Evolutionary conservation across 2,329 filamentous ascomycete genomes (phyloP), one percentile per base, ranked within the genome.

Genomic region (Ceratocystis harringtonii): DNA sequence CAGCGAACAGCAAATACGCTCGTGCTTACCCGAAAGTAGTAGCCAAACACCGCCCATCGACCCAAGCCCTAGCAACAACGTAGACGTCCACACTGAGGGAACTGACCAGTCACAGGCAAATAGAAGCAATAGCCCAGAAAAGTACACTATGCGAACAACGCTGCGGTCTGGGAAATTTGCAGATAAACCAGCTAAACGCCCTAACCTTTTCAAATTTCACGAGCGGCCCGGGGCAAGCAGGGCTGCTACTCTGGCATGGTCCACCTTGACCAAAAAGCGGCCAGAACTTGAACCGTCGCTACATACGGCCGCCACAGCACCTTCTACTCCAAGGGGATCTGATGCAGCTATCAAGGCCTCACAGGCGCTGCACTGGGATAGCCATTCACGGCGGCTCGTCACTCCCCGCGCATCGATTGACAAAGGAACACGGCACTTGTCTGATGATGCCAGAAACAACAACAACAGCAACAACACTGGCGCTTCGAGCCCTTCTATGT

Each of bases 221-320:
- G 65, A 68, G 8, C 48, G 60, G 4, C 67, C 68, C 5, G 80
- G 83, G 0, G 80, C 84, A 12, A 86, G 79, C 72, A 85, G 84
- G 71, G 85, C 85, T 50, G 85, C 85, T 30, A 83, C 81, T 2
- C 71, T 87, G 63, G 85, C 85, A 41, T 88, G 85, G 84, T 45
- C 67, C 1, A 36, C 58, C n/a, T 28, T 68, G 15, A 75, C 75
- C 12, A 73, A 76, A 3, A 74, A 68, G 77, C 79, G 44, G 30
- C 28, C 32, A 43, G 41, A 45, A 25, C 52, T 61, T 22, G 72
- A 15, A 72, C 74, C 10, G 64, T 64, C 10, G 67, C 69, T 28
- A 67, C 70, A 30, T 32, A 65, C 68, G 52, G 61, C 68, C 15
- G 66, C 71, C 41, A 69, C 64, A 1, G 64, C 69, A 19, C 63